phyloP scores from a whole-genome alignment of 129 eudicot genomes.

The Chrysanthemum makinoi region DNA sequence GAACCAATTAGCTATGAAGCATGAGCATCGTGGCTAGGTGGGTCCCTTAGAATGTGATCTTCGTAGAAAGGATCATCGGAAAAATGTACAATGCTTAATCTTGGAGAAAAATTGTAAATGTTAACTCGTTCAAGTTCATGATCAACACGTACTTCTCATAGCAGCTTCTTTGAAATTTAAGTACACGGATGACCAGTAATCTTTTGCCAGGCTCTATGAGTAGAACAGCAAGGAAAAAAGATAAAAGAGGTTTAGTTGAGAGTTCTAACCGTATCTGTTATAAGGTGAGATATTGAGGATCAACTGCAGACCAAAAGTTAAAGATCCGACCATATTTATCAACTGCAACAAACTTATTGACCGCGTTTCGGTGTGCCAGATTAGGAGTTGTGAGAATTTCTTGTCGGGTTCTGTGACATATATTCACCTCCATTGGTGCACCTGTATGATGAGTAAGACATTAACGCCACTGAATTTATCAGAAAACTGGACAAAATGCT shows the following conservation, averaged over 20 bases:
- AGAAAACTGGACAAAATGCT: constrained; percentile 8
- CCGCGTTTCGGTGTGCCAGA: constrained; percentile 67
- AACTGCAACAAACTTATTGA: constrained; percentile 65
- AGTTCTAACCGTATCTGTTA: background rate
- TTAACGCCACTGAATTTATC: background rate
- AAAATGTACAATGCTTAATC: constrained; percentile 73
- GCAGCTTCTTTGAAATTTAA: constrained; percentile 47
- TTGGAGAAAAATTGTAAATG: constrained; percentile 59
- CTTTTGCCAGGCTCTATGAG: constrained; percentile 71
- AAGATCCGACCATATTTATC: constrained; percentile 68
- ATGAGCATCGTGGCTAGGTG: constrained; percentile 20
- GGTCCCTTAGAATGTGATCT: constrained; percentile 41
- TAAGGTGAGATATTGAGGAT: background rate
- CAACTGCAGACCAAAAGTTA: background rate
- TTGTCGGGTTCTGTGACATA: constrained; percentile 77
- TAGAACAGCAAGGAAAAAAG: background rate
- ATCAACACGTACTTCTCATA: constrained; percentile 33
- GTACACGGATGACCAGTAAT: constrained; percentile 78
- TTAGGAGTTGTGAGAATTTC: constrained; percentile 68
- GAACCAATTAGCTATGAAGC: background rate
- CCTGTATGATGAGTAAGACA: constrained; percentile 35
- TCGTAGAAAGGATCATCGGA: constrained; percentile 83
- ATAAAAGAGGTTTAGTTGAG: no score
- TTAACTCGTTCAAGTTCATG: constrained; percentile 53
- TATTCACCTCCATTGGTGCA: constrained; percentile 84